These are phyloP conservation scores for Gilbertella persicaria DNA, from an alignment of 371 early-diverging fungal genomes.

Conservation along the genomic window DNA sequence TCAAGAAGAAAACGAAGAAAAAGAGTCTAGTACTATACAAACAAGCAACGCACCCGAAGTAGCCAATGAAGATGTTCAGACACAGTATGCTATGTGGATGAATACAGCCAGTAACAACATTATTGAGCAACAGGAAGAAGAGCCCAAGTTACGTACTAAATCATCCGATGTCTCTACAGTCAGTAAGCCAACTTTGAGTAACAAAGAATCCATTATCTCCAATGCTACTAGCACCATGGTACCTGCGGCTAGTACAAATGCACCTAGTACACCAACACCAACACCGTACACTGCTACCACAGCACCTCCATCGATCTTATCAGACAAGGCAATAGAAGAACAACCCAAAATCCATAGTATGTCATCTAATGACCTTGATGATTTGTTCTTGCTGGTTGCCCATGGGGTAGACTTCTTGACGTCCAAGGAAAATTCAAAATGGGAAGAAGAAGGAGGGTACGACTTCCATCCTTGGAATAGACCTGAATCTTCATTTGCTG, in stretches of 20 bases:
- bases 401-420: slow-evolving; percentile 48
- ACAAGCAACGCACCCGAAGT: neutral
- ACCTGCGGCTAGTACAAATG: neutral
- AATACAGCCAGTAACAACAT: slow-evolving; percentile 28
- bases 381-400: slow-evolving; percentile 38
- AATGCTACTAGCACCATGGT: slow-evolving; percentile 8
- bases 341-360: too few relatives aligned
- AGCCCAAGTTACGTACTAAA: slow-evolving; percentile 1
- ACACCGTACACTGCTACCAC: slow-evolving; percentile 7
- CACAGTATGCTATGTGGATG: slow-evolving; percentile 47
- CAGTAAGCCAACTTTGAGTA: slow-evolving; percentile 39
- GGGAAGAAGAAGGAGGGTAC: slow-evolving; percentile 56
- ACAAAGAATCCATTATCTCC: slow-evolving; percentile 22
- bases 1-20: slow-evolving; percentile 3
- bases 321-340: slow-evolving; percentile 2
- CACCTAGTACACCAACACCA: slow-evolving; percentile 2
- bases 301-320: neutral
- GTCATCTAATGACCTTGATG: slow-evolving; percentile 24
- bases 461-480: slow-evolving; percentile 55
- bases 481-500: slow-evolving; percentile 44
- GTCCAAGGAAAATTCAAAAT: slow-evolving; percentile 41
- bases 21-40: too few relatives aligned
- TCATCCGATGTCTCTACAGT: too few relatives aligned
- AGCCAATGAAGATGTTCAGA: slow-evolving; percentile 27
- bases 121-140: neutral